These are phyloP conservation scores for Parathielavia hyrcaniae DNA, from an alignment of 495 filamentous ascomycete genomes.

Conservation along the genomic window DNA sequence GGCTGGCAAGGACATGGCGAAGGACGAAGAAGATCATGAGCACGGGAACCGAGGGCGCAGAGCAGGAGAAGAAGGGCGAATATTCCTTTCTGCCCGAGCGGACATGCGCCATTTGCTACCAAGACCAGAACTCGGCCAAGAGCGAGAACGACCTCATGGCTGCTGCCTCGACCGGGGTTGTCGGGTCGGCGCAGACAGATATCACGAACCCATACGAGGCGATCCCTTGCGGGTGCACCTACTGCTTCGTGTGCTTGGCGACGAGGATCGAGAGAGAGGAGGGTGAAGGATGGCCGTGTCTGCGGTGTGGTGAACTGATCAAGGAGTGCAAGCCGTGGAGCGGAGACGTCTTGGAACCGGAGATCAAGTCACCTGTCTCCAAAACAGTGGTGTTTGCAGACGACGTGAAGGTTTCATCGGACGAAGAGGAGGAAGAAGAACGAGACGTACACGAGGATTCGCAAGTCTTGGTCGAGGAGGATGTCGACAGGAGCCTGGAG, in stretches of 20 bases:
- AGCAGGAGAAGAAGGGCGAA: slow-evolving; percentile 61
- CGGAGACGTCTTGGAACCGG: slow-evolving; percentile 70
- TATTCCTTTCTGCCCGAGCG: slow-evolving; percentile 81
- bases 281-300: slow-evolving; percentile 91
- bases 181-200: slow-evolving; percentile 87
- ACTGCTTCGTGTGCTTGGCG: slow-evolving; percentile 97
- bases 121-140: slow-evolving; percentile 72
- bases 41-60: slow-evolving; percentile 35
- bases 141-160: slow-evolving; percentile 65
- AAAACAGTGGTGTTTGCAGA: slow-evolving; percentile 70
- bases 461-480: slow-evolving; percentile 12
- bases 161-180: slow-evolving; percentile 61
- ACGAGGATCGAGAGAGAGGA: slow-evolving; percentile 85
- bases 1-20: slow-evolving; percentile 77
- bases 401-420: slow-evolving; percentile 35
- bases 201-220: slow-evolving; percentile 95
- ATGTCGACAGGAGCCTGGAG: slow-evolving; percentile 11
- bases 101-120: slow-evolving; percentile 97
- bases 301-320: slow-evolving; percentile 78
- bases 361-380: slow-evolving; percentile 45
- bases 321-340: slow-evolving; percentile 91
- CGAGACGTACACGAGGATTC: slow-evolving; percentile 7
- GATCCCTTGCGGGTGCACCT: slow-evolving; percentile 83
- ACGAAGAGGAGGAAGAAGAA: slow-evolving; percentile 1
- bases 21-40: slow-evolving; percentile 61